phyloP scores from a whole-genome alignment of 2,329 filamentous ascomycete genomes.

The Didymella glomerata region DNA sequence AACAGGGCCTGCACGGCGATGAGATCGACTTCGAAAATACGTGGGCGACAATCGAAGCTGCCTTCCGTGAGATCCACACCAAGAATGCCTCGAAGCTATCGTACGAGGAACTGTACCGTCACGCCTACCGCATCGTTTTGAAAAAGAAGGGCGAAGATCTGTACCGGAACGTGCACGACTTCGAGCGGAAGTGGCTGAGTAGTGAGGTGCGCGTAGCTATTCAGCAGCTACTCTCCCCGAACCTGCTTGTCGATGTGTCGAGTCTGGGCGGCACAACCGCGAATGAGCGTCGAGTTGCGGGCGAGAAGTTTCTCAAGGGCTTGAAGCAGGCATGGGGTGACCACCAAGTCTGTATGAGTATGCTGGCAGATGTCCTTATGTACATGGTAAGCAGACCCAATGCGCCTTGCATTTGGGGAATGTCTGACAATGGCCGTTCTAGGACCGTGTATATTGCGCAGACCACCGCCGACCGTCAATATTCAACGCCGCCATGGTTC shows the following conservation, averaged over 20 bases:
- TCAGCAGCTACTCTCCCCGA: slow-evolving; percentile 72
- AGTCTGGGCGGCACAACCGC: slow-evolving; percentile 65
- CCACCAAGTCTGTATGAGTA: slow-evolving; percentile 92
- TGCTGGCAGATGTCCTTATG: slow-evolving; percentile 96
- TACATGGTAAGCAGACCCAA: slow-evolving; percentile 71
- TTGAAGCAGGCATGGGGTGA: slow-evolving; percentile 84
- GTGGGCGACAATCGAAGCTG: slow-evolving; percentile 79
- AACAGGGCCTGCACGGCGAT: slow-evolving; percentile 67
- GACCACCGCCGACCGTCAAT: slow-evolving; percentile 80
- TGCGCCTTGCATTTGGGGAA: not conserved
- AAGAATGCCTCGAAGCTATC: slow-evolving; percentile 90
- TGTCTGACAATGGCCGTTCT: not conserved
- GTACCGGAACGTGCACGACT: slow-evolving; percentile 80
- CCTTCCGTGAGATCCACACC: slow-evolving; percentile 86
- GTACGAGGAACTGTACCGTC: slow-evolving; percentile 94
- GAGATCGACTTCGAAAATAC: slow-evolving; percentile 82
- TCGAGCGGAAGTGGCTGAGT: slow-evolving; percentile 83
- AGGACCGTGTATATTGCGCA: slow-evolving; percentile 82
- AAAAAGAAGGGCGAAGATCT: slow-evolving; percentile 84
- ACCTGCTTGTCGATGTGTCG: slow-evolving; percentile 66
- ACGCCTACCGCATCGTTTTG: slow-evolving; percentile 91
- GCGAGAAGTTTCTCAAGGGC: slow-evolving; percentile 81
- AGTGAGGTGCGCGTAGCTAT: slow-evolving; percentile 76
- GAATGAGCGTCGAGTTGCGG: slow-evolving; percentile 79
- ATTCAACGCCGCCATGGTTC: slow-evolving; percentile 81